phyloP scores from a whole-genome alignment of 179 eudicot genomes.

The Actinidia chinensis region DNA sequence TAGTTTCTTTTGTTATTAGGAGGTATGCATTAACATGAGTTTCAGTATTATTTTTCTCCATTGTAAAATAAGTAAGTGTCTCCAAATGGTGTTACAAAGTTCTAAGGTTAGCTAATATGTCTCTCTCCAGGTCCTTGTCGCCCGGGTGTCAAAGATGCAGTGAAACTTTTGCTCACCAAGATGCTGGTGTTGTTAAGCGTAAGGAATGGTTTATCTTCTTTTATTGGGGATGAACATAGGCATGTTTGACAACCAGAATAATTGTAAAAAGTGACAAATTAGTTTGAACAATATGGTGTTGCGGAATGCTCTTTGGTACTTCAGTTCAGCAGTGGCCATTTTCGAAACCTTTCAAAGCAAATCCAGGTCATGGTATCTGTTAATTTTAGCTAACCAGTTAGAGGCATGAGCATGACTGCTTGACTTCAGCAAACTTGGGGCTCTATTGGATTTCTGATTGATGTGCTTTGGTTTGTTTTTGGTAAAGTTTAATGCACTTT shows the following conservation, averaged over 20 bases:
- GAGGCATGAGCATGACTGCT: neutral
- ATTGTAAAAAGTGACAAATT: neutral
- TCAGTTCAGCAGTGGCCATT: neutral
- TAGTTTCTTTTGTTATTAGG: neutral
- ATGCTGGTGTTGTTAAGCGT: constrained; percentile 91
- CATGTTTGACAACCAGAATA: too few species aligned
- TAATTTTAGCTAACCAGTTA: neutral
- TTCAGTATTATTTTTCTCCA: neutral
- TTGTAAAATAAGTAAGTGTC: constrained; percentile 3
- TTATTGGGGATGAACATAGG: too few species aligned
- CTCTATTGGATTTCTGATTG: neutral
- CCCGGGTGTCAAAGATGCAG: constrained; percentile 92
- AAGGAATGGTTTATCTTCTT: too few species aligned
- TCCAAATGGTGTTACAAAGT: neutral
- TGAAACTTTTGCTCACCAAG: constrained; percentile 58
- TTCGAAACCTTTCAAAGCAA: neutral
- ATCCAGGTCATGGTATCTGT: neutral
- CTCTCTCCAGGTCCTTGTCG: constrained; percentile 83
- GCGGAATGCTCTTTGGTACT: neutral
- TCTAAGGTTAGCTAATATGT: constrained; percentile 12
- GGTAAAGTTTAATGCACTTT: neutral
- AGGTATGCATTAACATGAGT: neutral
- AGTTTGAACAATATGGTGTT: neutral
- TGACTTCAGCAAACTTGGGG: neutral
- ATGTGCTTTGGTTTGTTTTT: neutral